Evolutionary conservation across 306 rosid species (phyloP).

Genomic region (Quercus dentata): DNA sequence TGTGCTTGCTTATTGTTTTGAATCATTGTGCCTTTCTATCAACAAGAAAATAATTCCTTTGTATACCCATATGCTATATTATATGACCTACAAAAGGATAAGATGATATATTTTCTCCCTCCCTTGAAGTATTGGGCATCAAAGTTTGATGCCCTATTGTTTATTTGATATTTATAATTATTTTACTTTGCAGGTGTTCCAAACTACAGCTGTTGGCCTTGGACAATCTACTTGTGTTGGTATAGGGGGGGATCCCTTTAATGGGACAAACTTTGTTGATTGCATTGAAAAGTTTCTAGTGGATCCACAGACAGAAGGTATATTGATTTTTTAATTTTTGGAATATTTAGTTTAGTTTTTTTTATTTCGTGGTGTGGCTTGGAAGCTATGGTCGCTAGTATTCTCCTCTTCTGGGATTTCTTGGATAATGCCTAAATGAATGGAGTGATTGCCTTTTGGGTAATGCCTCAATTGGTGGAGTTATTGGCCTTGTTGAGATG

Average conservation of each 20-base stretch:
- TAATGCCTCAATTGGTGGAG: not conserved
- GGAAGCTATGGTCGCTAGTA: not conserved
- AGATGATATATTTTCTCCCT: not conserved
- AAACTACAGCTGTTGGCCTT: constrained; percentile 97
- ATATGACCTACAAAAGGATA: not conserved
- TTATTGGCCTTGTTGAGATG: not conserved
- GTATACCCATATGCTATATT: not conserved
- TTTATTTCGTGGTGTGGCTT: not conserved
- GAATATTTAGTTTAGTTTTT: not conserved
- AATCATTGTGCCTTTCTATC: not conserved
- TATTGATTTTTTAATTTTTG: constrained; percentile 9
- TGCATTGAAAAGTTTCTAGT: constrained; percentile 74
- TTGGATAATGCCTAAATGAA: not conserved
- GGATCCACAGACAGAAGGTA: constrained; percentile 98
- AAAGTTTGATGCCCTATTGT: constrained; percentile 7
- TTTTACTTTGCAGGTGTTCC: constrained; percentile 69
- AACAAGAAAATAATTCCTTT: not conserved
- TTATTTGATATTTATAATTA: constrained; percentile 3
- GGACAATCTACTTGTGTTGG: constrained; percentile 99
- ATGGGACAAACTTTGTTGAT: constrained; percentile 97
- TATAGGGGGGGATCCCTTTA: constrained; percentile 98
- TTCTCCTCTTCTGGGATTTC: not conserved
- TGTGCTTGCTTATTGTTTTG: not conserved
- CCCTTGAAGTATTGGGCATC: not conserved
- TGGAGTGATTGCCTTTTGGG: not conserved